Evolutionary conservation across 176 grass and related monocot species (phyloP), one percentile per base, ranked within the genome.

Genomic region (Leersia perrieri): DNA sequence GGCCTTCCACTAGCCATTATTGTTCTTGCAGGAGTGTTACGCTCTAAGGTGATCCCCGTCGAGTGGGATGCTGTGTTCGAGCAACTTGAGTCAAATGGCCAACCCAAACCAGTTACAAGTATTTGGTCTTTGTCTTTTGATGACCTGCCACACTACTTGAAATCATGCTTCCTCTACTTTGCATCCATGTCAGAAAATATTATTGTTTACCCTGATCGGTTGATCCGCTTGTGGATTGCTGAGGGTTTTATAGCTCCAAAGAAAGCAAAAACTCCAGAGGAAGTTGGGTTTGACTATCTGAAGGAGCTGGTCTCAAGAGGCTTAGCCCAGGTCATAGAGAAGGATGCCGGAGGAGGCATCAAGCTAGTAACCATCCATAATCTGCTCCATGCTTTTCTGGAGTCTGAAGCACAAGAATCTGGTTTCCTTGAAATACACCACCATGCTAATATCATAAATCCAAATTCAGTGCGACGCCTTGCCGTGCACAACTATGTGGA

Each of bases 161-260:
- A 89, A 28, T 85, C 87, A 75, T 89, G 87, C 67, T 89, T 89
- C 29, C 87, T 89, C 42, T 89, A 89, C 72, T 76, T 89, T 12
- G 82, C 82, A 0, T 73, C 82, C 2, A 63, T 82, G n/a, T 80
- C 82, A 9, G 87, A 85, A 63, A 80, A 85, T 70, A 35, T 81
- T 33, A 45, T 77, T 60, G 41, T 85, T 75, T 41, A 75, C 38
- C 71, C 82, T 33, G 71, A 75, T 53, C 71, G 71, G 38, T 64
- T 89, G 71, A 66, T 85, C 4, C 76, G 82, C 53, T 44, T 89
- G 31, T 89, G 87, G 87, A 72, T 65, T 47, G 82, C 82, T 33
- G 87, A 89, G 72, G 82, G 87, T 16, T 80, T 89, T 72, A 15
- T 89, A 8, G 63, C 33, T 41, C 82, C 71, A 57, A 81, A 41